phyloP scores from a whole-genome alignment of 352 stramenopile species.

The Phytophthora multivora region DNA sequence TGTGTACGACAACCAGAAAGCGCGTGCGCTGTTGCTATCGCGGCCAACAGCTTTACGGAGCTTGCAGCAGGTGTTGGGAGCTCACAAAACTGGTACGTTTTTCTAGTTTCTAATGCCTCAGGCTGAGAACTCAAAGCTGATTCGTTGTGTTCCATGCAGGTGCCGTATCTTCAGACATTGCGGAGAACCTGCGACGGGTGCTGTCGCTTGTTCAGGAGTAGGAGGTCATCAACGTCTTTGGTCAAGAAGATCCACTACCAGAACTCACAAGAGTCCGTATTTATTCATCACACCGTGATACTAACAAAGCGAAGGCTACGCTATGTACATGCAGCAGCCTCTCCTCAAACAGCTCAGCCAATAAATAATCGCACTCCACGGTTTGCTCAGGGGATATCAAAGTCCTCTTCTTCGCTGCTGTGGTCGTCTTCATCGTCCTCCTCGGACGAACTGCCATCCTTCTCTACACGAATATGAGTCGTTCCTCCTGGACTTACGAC shows the following conservation, averaged over 20 bases:
- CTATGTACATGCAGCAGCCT: not conserved
- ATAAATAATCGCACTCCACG: conserved; percentile 31
- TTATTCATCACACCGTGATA: conserved; percentile 28
- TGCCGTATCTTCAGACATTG: conserved; percentile 9
- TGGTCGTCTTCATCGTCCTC: conserved; percentile 41
- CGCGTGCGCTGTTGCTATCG: conserved; percentile 45
- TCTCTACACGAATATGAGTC: conserved; percentile 59
- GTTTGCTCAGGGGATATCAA: conserved; percentile 28
- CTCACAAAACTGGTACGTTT: conserved; percentile 22
- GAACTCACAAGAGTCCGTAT: conserved; percentile 10
- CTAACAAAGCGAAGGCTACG: conserved; percentile 1
- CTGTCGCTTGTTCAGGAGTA: conserved; percentile 36
- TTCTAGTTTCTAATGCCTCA: too few species aligned
- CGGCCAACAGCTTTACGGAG: conserved; percentile 30
- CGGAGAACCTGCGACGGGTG: conserved; percentile 33
- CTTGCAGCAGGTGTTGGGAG: conserved; percentile 38
- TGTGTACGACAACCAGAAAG: conserved; percentile 72
- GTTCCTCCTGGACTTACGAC: conserved; percentile 70
- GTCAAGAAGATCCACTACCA: not conserved
- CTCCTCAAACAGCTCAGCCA: conserved; percentile 6
- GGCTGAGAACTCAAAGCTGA: not conserved
- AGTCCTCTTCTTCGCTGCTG: conserved; percentile 36
- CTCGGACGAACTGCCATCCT: conserved; percentile 56
- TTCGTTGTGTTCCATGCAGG: not conserved
- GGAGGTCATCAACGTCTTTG: not conserved